These are phyloP conservation scores for Trichomonascaceae sp. DNA, from an alignment of 1,139 yeast genomes.

Conservation along the genomic window DNA sequence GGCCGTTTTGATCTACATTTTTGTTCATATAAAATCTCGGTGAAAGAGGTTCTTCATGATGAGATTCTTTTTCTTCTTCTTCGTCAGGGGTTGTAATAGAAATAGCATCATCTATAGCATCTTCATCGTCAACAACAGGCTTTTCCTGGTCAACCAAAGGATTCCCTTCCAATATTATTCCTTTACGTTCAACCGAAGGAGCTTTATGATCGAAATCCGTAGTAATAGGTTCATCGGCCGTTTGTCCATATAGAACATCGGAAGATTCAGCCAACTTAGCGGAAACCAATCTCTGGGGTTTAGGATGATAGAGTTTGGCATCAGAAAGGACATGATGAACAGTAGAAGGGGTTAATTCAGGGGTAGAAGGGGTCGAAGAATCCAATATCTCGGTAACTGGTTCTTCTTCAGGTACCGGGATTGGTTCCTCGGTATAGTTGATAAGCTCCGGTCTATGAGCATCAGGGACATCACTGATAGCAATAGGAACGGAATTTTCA, in stretches of 20 bases:
- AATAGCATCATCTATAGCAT: not conserved
- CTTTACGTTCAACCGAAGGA: not conserved
- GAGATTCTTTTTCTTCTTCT: not conserved
- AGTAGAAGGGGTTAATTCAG: not conserved
- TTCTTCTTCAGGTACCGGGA: not conserved
- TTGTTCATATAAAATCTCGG: not conserved
- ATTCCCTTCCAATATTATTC: not conserved
- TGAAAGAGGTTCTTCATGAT: not conserved
- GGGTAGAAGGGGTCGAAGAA: not conserved
- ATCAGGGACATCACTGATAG: not conserved
- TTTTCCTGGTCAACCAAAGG: not conserved
- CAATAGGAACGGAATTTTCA: slow-evolving; percentile 7
- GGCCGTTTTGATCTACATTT: not conserved
- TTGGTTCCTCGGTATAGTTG: not conserved
- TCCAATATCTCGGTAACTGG: not conserved
- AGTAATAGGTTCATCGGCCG: slow-evolving; percentile 3
- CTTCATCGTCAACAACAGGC: not conserved
- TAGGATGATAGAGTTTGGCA: slow-evolving; percentile 21
- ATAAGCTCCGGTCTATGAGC: not conserved
- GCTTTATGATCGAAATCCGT: not conserved
- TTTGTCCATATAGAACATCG: slow-evolving; percentile 4
- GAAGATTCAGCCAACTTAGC: slow-evolving; percentile 13
- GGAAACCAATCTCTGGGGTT: slow-evolving; percentile 21
- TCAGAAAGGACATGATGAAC: slow-evolving; percentile 4
- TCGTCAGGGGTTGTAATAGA: not conserved